Evolutionary conservation across 2,329 filamentous ascomycete species (phyloP), one percentile per base, ranked within the genome.

Genomic region (Chaetomiaceae sp.): DNA sequence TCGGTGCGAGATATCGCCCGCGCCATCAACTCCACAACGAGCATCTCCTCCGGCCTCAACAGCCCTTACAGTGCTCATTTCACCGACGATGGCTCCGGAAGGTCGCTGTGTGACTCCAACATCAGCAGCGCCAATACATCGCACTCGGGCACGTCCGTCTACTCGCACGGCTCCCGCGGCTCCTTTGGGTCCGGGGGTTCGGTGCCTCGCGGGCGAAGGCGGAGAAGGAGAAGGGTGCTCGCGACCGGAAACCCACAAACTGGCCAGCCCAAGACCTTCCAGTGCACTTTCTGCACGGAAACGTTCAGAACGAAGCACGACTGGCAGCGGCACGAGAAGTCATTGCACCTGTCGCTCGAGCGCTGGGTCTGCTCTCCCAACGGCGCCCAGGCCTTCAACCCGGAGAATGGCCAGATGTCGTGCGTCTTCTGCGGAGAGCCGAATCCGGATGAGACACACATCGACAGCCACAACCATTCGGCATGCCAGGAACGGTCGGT

Each of bases 301-400:
- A 81, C 78, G 0, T 84, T 83, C 63, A 70, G 79, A 54, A 83
- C 79, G 3, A 84, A 84, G 60, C 78, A 84, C 56, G 80, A 84
- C 62, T 84, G 80, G 80, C 79, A 83, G 57, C 70, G 83, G 48
- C 83, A 87, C 60, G 83, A 88, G 58, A 83, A 83, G 55, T 81
- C 79, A 41, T 68, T 81, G 53, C 83, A 77, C 60, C 65, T 78
- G 56, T 86, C 78, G 6, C 75, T 84, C 0, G 80, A 79, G 66
- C 72, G 72, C 47, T 87, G 75, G 84, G 77, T 81, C 49, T 86
- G 76, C 58, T 73, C 74, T 4, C 79, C 78, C 36, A 71, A 78
- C 36, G 79, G 79, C 0, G 66, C 76, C 14, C 70, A 65, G 6
- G 73, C 73, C 4, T 62, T 81, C 29, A 76, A 83, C 47, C 73